Base-by-base conservation (phyloP, 192 early-diverging fungal species). In the Rhizophagus sp. region DNA sequence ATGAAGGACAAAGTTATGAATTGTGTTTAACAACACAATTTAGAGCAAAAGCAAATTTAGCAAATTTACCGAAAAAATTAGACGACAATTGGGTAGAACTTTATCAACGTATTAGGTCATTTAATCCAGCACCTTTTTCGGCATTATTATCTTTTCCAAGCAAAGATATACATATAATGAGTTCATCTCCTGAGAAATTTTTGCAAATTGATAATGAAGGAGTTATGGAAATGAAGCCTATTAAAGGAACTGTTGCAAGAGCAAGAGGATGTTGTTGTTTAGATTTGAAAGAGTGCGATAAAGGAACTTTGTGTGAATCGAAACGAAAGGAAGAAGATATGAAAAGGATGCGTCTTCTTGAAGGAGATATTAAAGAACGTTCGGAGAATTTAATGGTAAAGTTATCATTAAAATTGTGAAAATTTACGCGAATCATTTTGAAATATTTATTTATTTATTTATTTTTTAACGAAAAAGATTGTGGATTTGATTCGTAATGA, bases 401-500 rank as follows among this genome's bases (percentile, higher is more conserved):
- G 52, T 67, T 22, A 12, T 13, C 22, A 41, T 12, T 34, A 11
- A 22, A 67, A 7, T 73, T 8, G 34, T 49, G 25, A 22, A 57
- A n/a, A 62, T 63, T 62, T 81, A 13, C 2, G 17, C 25, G 39
- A 15, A 65, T 69, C 13, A 70, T 76, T 12, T 75, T 68, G 1
- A 27, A 17, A 17, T 62, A 27, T 82, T 62, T 72, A 79, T 63
- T 66, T 8, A 67, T 17, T 9, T 47, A 2, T 36, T 11, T 36
- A 41, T 68, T 9, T 70, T 34, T 80, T 69, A 11, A 36, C 24
- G 15, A 50, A 10, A 62, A 82, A 95, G 93, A 98, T 97, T 80
- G 97, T 99, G 0, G 97, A 98, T 84, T 85, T 98, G 79, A 95
- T 99, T 64, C 93, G 98, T 24, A 96, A 99, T 81, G 98, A 99